Conservation (phyloP, 306 rosid species). For the Prunus mira region DNA sequence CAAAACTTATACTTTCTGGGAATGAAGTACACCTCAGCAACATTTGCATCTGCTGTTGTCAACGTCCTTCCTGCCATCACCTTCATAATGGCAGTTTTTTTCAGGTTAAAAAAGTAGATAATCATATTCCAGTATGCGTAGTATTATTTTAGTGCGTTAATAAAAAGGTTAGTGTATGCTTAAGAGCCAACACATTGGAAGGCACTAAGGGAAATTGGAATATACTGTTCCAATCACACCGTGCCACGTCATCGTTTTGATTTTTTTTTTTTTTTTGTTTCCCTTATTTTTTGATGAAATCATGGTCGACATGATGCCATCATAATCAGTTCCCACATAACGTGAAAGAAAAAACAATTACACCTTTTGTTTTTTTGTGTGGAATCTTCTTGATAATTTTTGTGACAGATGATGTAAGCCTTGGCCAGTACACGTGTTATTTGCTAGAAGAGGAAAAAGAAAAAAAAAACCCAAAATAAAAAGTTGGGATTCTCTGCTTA, state of each 20-base stretch:
- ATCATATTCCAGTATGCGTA: not conserved
- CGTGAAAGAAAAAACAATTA: not conserved
- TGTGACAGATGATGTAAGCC: not conserved
- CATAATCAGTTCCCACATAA: not conserved
- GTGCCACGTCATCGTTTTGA: not conserved
- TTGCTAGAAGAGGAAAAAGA: not conserved
- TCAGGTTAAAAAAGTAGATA: constrained; percentile 50
- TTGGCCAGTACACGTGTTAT: not conserved
- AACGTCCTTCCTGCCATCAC: constrained; percentile 93
- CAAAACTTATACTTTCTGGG: constrained; percentile 92
- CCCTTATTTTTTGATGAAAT: not conserved
- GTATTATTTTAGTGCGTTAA: not conserved
- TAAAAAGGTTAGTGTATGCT: constrained; percentile 6
- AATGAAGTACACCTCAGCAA: constrained; percentile 86
- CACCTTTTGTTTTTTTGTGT: not conserved
- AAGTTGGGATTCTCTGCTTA: not conserved
- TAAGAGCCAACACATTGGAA: constrained; percentile 7
- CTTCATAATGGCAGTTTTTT: constrained; percentile 80
- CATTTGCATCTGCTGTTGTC: constrained; percentile 74
- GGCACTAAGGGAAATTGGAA: not conserved
- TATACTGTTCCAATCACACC: not conserved
- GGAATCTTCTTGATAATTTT: not conserved
- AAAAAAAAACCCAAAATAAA: not conserved
- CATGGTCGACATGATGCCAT: not conserved
- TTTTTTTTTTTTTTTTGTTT: not conserved